Conservation (phyloP, 257 asterid species). For the Gynochthodes officinalis region DNA sequence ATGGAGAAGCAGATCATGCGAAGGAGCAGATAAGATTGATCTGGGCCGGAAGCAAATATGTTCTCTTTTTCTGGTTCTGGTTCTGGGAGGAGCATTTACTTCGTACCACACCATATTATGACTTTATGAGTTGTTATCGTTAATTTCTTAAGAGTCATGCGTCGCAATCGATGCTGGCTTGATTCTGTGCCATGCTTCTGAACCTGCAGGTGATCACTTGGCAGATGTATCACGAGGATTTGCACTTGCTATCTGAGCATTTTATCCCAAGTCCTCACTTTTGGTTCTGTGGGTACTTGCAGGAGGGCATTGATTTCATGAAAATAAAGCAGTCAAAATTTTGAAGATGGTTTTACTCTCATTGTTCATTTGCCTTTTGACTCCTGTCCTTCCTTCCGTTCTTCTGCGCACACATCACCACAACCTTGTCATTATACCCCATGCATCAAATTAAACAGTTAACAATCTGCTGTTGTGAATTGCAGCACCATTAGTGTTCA, state of each 20-base stretch:
- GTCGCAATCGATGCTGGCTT: neutral
- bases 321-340: neutral
- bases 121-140: neutral
- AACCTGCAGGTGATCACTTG: constrained; percentile 12
- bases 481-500: neutral
- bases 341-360: neutral
- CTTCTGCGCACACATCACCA: no score
- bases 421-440: no score
- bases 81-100: neutral
- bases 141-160: neutral
- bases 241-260: constrained; percentile 1
- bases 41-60: neutral
- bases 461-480: neutral
- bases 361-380: no score
- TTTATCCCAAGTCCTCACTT: neutral
- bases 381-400: no score
- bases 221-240: constrained; percentile 12
- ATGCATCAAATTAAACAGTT: neutral
- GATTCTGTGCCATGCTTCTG: constrained; percentile 1
- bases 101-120: neutral
- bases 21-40: neutral
- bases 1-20: constrained; percentile 5
- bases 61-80: neutral
- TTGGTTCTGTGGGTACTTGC: neutral
- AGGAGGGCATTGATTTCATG: neutral